Evolutionary conservation across 306 rosid genomes (phyloP), one percentile per base, ranked within the genome.

Genomic region (Abrus precatorius): DNA sequence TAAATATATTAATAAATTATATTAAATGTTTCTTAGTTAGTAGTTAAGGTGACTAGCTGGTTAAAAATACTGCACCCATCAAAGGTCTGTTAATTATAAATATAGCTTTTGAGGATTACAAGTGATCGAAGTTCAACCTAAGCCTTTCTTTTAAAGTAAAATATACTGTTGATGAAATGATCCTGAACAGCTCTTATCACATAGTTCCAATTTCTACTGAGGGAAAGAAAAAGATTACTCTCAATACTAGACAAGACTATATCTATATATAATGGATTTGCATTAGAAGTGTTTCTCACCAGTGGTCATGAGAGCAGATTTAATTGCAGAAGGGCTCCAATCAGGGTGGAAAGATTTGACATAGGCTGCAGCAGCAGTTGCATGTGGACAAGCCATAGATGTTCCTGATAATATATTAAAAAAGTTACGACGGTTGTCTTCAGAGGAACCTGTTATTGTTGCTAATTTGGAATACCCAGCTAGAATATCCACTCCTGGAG

Each of bases 301-400:
- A 1, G 97, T 89, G 77, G 97, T 94, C 93, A 92, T 91, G 78
- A 94, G 92, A 76, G 98, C 94, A 5, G 98, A 94, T 88, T 92
- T 94, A 84, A 94, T 82, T 20, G 97, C 96, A 44, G 97, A 92
- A 14, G 97, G 97, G 43, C 89, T 89, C 98, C 98, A 92, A 36
- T 88, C 80, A 6, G 93, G 96, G 82, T 92, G 98, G 79, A 89
- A 88, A 41, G 94, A 81, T 84, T 91, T 91, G 91, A 92, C 87
- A 56, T 85, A 91, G 43, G 94, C 96, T 1, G 95, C 97, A 12
- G 97, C 97, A 0, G 87, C 95, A 3, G 83, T 28, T 30, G 69
- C 98, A 77, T 94, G 98, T 2, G 97, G 97, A 80, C 93, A 91
- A 2, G 98, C 74, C 97, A 94, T 94, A 33, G 97, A 94, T 59